Evolutionary conservation across 371 early-diverging fungal species (phyloP), one percentile per base, ranked within the genome.

Genomic region (Rhizopus microsporus): DNA sequence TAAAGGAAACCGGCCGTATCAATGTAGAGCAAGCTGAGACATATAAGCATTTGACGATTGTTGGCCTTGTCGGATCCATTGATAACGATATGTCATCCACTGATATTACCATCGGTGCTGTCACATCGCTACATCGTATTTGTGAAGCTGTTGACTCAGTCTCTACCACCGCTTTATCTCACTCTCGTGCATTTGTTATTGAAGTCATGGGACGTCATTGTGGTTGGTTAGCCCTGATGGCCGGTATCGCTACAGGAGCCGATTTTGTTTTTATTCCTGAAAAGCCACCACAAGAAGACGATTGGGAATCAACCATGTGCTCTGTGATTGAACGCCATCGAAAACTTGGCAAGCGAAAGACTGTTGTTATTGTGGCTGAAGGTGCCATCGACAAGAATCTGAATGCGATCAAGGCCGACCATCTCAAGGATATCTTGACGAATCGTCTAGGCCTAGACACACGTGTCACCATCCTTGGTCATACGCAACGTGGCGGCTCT

Each of bases 131-230:
- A 33, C 96, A 97, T 68, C 88, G 99, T 51, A 97, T 99, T 58
- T 95, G 99, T 71, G 99, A 99, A 72, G 77, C 91, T 31, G 89
- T 99, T 5, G 99, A 99, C 68, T 88, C 93, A 3, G 86, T 99
- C 39, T 84, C 90, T 37, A 92, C 94, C 47, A 99, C 99, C 4
- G 99, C 99, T 32, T 79, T 87, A 31, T 97, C 97, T 48, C 99
- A 99, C 74, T 89, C 93, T 50, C 91, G 99, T 54, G 97, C 97
- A 2, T 99, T 99, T 74, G 97, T 99, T 1, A 88, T 99, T 40
- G 99, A 99, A 74, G 99, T 98, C 12, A 99, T 99, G 99, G 99
- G 99, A 8, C 88, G 99, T 52, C 93, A 97, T 68, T 99, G 99
- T 72, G 99, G 99, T 34, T 99, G 99, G 99, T 80, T 99, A 29